A percentile compares a stretch with the other conserved stretches of the same genome.
Conservation (phyloP, 306 rosid species). For the Oemleria cerasiformis region DNA sequence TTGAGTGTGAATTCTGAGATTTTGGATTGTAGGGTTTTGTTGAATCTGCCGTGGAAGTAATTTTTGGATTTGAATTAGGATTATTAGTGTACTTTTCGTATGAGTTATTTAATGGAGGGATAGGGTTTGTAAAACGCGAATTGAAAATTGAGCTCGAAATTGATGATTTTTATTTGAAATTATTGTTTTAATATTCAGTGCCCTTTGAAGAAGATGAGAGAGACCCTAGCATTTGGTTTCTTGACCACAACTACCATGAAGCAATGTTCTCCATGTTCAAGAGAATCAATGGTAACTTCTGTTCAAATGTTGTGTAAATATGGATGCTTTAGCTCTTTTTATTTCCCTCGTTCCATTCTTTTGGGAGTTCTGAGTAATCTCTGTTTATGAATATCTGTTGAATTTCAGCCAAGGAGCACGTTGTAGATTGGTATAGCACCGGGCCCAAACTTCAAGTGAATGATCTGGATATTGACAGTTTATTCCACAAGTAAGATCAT, state of each 20-base stretch:
- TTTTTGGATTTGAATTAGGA: not conserved
- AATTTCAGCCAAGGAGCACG: slow-evolving; percentile 81
- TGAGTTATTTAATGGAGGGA: not conserved
- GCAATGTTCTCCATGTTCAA: slow-evolving; percentile 93
- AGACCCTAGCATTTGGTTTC: slow-evolving; percentile 93
- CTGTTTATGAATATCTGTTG: not conserved
- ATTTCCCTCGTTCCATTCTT: not conserved
- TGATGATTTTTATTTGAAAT: too few relatives aligned
- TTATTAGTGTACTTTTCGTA: not conserved
- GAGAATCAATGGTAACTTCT: slow-evolving; percentile 74
- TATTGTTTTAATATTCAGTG: slow-evolving; percentile 39
- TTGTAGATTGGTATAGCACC: slow-evolving; percentile 92
- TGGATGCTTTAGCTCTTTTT: not conserved
- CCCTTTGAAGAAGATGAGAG: slow-evolving; percentile 94
- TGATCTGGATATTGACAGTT: slow-evolving; percentile 77
- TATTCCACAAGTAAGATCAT: slow-evolving; percentile 67
- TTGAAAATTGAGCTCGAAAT: slow-evolving; percentile 2
- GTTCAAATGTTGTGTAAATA: not conserved
- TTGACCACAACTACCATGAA: slow-evolving; percentile 90
- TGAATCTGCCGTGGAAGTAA: not conserved
- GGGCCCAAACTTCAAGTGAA: slow-evolving; percentile 89
- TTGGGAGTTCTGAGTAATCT: not conserved
- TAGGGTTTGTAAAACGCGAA: slow-evolving; percentile 2
- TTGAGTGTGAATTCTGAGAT: not conserved
- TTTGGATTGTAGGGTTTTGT: not conserved